phyloP scores from a whole-genome alignment of 75 land plant genomes.

The Cupressus sempervirens region DNA sequence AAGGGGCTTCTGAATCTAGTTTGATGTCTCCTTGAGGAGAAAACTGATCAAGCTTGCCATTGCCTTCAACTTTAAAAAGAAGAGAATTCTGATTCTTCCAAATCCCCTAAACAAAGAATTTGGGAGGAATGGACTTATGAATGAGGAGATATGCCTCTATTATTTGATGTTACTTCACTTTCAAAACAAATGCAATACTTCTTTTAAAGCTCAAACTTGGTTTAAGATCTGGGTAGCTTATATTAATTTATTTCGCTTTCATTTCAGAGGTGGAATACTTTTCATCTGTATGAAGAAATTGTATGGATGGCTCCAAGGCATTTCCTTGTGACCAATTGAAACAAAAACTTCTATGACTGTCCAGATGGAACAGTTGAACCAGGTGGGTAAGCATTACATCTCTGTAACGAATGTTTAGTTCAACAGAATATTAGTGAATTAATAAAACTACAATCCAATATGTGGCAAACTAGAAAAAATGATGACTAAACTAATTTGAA shows the following conservation, averaged over 20 bases:
- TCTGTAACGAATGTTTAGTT: not conserved
- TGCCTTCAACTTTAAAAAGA: not conserved
- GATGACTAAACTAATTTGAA: not conserved
- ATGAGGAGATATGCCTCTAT: not conserved
- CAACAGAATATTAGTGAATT: not conserved
- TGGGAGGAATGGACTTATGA: not conserved
- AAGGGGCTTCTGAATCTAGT: not conserved
- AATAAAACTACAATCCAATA: not conserved
- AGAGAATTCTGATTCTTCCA: not conserved
- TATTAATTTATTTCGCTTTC: not conserved
- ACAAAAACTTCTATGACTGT: constrained; percentile 86
- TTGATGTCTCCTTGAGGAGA: not conserved
- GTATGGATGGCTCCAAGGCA: constrained; percentile 76
- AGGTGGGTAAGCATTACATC: constrained; percentile 24
- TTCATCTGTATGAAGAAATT: constrained; percentile 46
- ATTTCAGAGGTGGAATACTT: constrained; percentile 57
- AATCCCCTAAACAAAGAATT: not conserved
- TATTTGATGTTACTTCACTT: not conserved
- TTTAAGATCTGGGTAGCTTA: not conserved
- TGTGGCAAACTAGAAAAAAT: not conserved
- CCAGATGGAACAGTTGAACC: constrained; percentile 91
- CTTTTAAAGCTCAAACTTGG: not conserved
- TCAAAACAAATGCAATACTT: not conserved
- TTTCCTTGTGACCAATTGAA: constrained; percentile 59
- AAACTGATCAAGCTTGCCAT: not conserved